Evolutionary conservation across 306 rosid species (phyloP).

Genomic region (Acacia melanoxylon): DNA sequence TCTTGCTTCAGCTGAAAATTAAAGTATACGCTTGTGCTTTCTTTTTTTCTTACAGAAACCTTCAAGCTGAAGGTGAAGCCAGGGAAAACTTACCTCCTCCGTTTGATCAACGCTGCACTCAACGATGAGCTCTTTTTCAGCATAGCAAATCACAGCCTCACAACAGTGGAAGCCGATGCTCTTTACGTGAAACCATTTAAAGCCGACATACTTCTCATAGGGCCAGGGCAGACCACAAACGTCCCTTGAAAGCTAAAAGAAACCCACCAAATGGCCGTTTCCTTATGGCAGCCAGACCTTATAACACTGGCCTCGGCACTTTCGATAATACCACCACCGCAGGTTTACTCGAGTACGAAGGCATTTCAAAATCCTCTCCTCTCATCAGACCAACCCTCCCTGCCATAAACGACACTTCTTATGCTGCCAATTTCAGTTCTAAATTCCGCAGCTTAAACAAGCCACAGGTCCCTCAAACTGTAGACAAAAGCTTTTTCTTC

Average conservation of each 20-base stretch:
- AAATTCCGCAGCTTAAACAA: constrained; percentile 35
- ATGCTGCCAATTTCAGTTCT: constrained; percentile 26
- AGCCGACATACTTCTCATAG: constrained; percentile 23
- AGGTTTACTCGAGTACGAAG: constrained; percentile 17
- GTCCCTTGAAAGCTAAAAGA: constrained; percentile 21
- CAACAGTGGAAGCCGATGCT: constrained; percentile 33
- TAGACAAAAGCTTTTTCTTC: constrained; percentile 33
- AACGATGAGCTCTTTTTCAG: constrained; percentile 36
- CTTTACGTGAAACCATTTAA: constrained; percentile 31
- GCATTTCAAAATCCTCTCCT: neutral
- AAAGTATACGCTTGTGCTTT: neutral
- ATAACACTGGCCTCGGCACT: constrained; percentile 29
- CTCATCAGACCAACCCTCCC: constrained; percentile 31
- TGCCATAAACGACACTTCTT: constrained; percentile 35
- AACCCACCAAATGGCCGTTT: constrained; percentile 21
- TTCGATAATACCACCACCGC: constrained; percentile 35
- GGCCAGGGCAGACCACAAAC: constrained; percentile 38
- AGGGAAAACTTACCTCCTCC: constrained; percentile 32
- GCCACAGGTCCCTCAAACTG: constrained; percentile 26
- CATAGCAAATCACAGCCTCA: constrained; percentile 34
- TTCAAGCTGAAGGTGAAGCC: constrained; percentile 36
- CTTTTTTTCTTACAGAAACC: constrained; percentile 21
- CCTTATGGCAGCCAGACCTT: constrained; percentile 35
- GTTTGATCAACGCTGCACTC: constrained; percentile 38
- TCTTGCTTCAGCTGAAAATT: neutral